These are phyloP conservation scores for Beauveria sp. DNA, from an alignment of 2,329 filamentous ascomycete genomes.

Conservation along the genomic window DNA sequence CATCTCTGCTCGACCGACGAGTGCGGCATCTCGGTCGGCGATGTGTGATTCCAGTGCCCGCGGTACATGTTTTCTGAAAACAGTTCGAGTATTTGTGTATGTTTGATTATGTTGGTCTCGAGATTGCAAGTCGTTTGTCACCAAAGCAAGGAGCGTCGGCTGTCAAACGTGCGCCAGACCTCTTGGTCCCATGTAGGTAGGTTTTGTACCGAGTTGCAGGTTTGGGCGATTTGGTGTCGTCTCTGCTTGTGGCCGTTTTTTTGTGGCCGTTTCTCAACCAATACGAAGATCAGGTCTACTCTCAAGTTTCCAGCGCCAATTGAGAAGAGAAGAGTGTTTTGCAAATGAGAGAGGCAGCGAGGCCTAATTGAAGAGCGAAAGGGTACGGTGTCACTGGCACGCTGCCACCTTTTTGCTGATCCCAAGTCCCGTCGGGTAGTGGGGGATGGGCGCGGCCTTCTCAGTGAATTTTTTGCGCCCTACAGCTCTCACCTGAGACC, in stretches of 20 bases:
- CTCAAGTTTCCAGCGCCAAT: no score
- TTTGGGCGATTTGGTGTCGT: background rate
- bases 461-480: no score
- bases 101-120: background rate
- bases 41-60: background rate
- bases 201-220: background rate
- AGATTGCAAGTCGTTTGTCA: background rate
- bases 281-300: no score
- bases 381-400: no score
- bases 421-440: no score
- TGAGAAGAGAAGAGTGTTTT: no score
- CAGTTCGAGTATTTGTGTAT: background rate
- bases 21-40: background rate
- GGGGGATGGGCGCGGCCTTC: no score
- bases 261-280: background rate
- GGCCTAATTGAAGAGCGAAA: no score
- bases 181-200: background rate
- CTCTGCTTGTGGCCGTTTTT: background rate
- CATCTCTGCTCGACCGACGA: background rate
- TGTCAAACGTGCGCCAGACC: background rate
- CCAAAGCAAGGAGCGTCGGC: background rate
- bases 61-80: background rate
- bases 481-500: no score
- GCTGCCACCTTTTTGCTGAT: no score
- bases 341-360: no score